Conservation (phyloP, 1,284 basidiomycete genomes). For the Laetiporus sulphureus region DNA sequence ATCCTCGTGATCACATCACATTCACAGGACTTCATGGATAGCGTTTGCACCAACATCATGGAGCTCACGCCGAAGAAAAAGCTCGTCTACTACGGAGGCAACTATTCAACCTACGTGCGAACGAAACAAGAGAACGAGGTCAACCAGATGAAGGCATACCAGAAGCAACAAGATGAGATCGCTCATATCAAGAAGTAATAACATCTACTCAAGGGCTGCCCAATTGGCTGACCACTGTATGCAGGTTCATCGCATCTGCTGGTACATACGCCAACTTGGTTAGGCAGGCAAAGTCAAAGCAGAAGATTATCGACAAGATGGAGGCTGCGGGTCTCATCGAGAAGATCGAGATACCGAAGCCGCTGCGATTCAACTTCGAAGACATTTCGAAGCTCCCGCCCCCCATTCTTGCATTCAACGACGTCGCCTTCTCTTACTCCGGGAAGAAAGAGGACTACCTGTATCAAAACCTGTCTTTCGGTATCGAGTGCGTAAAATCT, state of each 20-base stretch:
- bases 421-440: slow-evolving; percentile 93
- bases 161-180: slow-evolving; percentile 98
- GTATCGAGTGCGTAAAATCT: slow-evolving; percentile 77
- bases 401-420: slow-evolving; percentile 94
- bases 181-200: slow-evolving; percentile 91
- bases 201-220: neutral
- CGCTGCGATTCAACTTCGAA: slow-evolving; percentile 93
- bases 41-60: slow-evolving; percentile 96
- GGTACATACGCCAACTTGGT: slow-evolving; percentile 99
- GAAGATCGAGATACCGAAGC: slow-evolving; percentile 71
- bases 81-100: slow-evolving; percentile 91
- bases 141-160: slow-evolving; percentile 99
- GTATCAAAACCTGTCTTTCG: slow-evolving; percentile 86
- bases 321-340: slow-evolving; percentile 98
- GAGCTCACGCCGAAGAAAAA: slow-evolving; percentile 89
- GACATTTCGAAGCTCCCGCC: slow-evolving; percentile 92
- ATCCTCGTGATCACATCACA: slow-evolving; percentile 96
- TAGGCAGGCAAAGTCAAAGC: slow-evolving; percentile 98
- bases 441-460: slow-evolving; percentile 85
- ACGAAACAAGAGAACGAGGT: slow-evolving; percentile 97
- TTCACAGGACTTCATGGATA: slow-evolving; percentile 99
- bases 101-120: slow-evolving; percentile 94
- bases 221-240: neutral
- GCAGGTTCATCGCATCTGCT: slow-evolving; percentile 92
- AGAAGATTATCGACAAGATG: slow-evolving; percentile 99